Percentiles rank a stretch among this genome's conserved stretches.
phyloP scores from a whole-genome alignment of 1,139 yeast species.

The Lodderomyces parapsilosis region DNA sequence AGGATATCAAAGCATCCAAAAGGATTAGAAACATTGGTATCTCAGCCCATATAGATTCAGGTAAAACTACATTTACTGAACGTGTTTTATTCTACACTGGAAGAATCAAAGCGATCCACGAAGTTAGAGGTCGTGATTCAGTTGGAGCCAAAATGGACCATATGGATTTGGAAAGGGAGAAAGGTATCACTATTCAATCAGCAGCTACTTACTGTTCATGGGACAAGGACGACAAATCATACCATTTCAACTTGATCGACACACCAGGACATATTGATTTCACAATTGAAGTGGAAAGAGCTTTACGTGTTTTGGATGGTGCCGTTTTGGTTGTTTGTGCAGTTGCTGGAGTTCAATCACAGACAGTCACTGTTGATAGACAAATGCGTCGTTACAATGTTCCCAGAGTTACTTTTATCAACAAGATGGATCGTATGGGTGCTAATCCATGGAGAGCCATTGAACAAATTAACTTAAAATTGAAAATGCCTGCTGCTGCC shows the following conservation, averaged over 20 bases:
- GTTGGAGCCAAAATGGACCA: conserved; percentile 98
- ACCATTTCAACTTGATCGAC: conserved; percentile 91
- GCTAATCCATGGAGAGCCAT: conserved; percentile 95
- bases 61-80: conserved; percentile 92
- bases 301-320: conserved; percentile 94
- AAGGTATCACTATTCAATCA: conserved; percentile 97
- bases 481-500: conserved; percentile 95
- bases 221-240: conserved; percentile 68
- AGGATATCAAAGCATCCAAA: conserved; percentile 56
- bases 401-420: conserved; percentile 92
- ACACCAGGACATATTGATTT: conserved; percentile 99
- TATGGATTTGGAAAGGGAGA: conserved; percentile 89
- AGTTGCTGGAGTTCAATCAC: conserved; percentile 96
- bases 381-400: conserved; percentile 98
- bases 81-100: conserved; percentile 96
- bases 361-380: conserved; percentile 96
- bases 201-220: conserved; percentile 99
- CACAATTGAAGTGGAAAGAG: conserved; percentile 98
- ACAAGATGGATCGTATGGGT: conserved; percentile 99
- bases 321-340: conserved; percentile 98
- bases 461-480: conserved; percentile 82
- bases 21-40: conserved; percentile 92
- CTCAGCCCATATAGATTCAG: conserved; percentile 86
- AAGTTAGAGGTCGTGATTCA: conserved; percentile 95
- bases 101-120: conserved; percentile 95